phyloP scores from a whole-genome alignment of 768 basidiomycete species.

The Mycena sanguinolenta region DNA sequence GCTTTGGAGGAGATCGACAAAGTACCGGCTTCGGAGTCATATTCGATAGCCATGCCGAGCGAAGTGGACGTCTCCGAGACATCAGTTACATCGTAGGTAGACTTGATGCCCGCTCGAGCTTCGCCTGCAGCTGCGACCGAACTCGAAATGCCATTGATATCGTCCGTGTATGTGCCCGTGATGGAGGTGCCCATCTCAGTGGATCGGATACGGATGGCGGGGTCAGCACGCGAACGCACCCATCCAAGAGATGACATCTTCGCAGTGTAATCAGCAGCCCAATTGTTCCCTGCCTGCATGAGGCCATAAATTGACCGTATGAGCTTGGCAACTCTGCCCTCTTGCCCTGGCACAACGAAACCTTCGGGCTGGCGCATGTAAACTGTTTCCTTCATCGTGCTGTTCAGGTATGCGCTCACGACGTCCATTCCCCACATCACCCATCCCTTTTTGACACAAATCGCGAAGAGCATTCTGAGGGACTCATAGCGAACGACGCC shows the following conservation, averaged over 20 bases:
- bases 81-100: conserved; percentile 39
- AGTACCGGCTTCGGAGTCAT: conserved; percentile 31
- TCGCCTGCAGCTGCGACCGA: conserved; percentile 20
- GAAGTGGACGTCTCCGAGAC: conserved; percentile 40
- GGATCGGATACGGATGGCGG: background rate
- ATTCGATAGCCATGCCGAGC: conserved; percentile 21
- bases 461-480: too few species aligned
- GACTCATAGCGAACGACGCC: too few species aligned
- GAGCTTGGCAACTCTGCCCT: background rate
- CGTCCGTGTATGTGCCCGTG: too few species aligned
- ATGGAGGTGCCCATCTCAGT: background rate
- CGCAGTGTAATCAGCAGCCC: background rate
- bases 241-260: background rate
- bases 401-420: too few species aligned
- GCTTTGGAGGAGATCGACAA: too few species aligned
- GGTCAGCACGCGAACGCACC: background rate
- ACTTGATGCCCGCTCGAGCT: conserved; percentile 20
- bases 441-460: too few species aligned
- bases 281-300: too few species aligned
- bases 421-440: too few species aligned
- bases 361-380: background rate
- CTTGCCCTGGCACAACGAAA: background rate
- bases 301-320: background rate
- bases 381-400: background rate
- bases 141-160: conserved; percentile 5